Percentiles rank a stretch among this genome's conserved stretches.
These are phyloP conservation scores for Puya raimondii DNA, from an alignment of 176 grass and related monocot species.

Conservation along the genomic window DNA sequence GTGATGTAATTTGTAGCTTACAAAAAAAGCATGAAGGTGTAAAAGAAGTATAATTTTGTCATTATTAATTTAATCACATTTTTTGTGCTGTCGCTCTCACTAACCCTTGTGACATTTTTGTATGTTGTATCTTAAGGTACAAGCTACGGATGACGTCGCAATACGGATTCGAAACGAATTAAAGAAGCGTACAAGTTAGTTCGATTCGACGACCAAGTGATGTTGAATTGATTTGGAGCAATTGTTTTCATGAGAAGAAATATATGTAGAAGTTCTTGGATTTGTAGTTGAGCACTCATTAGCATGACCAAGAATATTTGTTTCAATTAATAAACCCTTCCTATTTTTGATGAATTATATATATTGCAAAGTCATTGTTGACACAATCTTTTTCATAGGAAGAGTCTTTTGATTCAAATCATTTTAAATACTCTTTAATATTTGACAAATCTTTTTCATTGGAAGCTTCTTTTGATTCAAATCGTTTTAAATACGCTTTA, in stretches of 20 bases:
- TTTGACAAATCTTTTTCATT: not conserved
- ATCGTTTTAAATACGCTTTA: not conserved
- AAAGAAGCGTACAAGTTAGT: not conserved
- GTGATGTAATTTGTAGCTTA: not conserved
- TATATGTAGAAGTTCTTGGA: conserved; percentile 9
- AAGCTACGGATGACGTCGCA: not conserved
- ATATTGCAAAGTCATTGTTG: not conserved
- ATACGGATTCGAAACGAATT: not conserved
- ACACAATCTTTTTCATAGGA: not conserved
- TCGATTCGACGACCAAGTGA: not conserved
- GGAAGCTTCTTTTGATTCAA: not conserved
- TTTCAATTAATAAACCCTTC: conserved; percentile 19
- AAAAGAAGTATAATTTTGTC: not conserved
- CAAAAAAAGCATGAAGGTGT: not conserved
- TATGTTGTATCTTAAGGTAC: not conserved
- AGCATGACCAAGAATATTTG: conserved; percentile 13
- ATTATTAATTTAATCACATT: not conserved
- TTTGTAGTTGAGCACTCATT: conserved; percentile 25
- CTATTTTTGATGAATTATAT: not conserved
- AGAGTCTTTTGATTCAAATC: not conserved
- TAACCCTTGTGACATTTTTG: not conserved
- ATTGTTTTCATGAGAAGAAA: conserved; percentile 7
- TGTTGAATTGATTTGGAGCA: not conserved
- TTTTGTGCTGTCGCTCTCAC: too few species aligned
- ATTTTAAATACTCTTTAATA: not conserved